Base-by-base conservation (phyloP, 257 asterid genomes). In the Schizonepeta tenuifolia region DNA sequence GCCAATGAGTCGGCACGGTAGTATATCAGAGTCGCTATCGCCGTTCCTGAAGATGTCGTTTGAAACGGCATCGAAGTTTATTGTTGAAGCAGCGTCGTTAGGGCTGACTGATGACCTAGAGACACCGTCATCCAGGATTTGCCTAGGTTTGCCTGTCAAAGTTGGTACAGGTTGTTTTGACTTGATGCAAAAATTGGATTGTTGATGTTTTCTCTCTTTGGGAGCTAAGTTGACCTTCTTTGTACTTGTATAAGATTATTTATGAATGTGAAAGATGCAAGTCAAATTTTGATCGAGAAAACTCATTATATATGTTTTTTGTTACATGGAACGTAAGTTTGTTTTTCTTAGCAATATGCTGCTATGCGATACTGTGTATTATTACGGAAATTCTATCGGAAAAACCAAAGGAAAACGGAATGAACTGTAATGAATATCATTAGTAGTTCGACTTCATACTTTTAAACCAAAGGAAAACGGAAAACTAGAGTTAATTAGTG, bases 141-240 rank as follows among this genome's bases (percentile, higher is more conserved):
- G 95, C 77, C 74, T 94, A 22, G 99, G 99, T n/a, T 79, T 91
- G 86, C 98, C 99, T 11, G 97, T 87, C 11, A 91, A 88, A 77
- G 75, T 92, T 81, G 98, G 99, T 17, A 91, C 98, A 2, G 99
- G 99, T 50, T 77, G 86, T 73, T 91, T 91, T 74, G 97, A 89
- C 51, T 47, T 94, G 79, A 91, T 91, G 99, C 99, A 93, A 67
- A 82, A 83, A 69, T 65, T 88, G 80, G 87, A 85, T 21, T 46
- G 47, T 65, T 81, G 75, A 66, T 76, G 44, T 38, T 10, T 4
- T 17, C 2, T 3, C 2, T 17, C 20, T 4, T 49, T n/a, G 55
- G 26, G 6, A 0, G 4, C 3, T 0, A 18, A 24, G 63, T 4
- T 9, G 14, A 2, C 8, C 65, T 57, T 59, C n/a, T 61, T 61